These are phyloP conservation scores for Cryptococcus sp. DNA, from an alignment of 1,284 basidiomycete genomes.

Conservation along the genomic window DNA sequence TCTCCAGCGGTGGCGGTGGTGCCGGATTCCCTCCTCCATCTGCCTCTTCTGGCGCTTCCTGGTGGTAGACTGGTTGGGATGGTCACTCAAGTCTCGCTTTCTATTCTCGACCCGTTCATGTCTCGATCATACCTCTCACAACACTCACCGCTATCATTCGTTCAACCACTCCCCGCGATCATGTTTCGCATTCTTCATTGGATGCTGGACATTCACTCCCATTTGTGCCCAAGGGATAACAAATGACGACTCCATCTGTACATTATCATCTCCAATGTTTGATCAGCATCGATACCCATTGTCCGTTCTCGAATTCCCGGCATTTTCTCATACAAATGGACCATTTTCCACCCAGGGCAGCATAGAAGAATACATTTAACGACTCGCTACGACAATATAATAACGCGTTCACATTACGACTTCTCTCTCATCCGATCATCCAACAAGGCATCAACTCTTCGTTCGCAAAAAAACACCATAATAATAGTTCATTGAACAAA, in stretches of 20 bases:
- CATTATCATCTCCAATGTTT: not conserved
- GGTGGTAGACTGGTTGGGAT: constrained; percentile 35
- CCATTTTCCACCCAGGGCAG: not conserved
- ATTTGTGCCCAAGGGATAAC: too few species aligned
- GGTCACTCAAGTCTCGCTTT: not conserved
- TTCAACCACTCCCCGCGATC: too few species aligned
- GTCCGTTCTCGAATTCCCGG: not conserved
- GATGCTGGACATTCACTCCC: too few species aligned
- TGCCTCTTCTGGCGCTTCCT: constrained; percentile 46
- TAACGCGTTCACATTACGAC: not conserved
- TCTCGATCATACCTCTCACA: too few species aligned
- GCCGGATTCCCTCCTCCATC: constrained; percentile 40
- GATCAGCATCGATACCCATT: not conserved
- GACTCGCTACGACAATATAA: not conserved
- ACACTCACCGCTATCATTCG: too few species aligned
- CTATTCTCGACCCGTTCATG: too few species aligned
- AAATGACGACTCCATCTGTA: too few species aligned
- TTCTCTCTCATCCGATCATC: not conserved
- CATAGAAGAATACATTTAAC: not conserved
- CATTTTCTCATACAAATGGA: constrained; percentile 1
- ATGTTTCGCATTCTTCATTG: too few species aligned
- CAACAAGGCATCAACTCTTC: too few species aligned
- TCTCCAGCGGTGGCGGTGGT: constrained; percentile 38
- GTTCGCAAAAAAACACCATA: too few species aligned
- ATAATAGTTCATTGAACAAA: too few species aligned